These are phyloP conservation scores for Plectranthus barbatus DNA, from an alignment of 257 asterid species.

Conservation along the genomic window DNA sequence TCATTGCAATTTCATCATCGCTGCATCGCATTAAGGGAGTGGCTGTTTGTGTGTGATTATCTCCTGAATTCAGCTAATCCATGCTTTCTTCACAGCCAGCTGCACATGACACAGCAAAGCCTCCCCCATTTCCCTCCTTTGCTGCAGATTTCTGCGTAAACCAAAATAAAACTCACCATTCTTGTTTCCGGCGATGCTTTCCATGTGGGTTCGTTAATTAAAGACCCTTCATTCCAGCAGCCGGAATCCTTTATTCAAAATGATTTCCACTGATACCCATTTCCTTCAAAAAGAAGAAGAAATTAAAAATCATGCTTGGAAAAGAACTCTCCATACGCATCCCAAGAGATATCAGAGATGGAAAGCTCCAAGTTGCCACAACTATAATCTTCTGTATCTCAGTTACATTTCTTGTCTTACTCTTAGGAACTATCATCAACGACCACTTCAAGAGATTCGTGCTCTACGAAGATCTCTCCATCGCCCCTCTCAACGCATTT, in stretches of 20 bases:
- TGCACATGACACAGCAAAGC: constrained; percentile 18
- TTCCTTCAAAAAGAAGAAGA: background rate
- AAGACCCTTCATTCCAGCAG: background rate
- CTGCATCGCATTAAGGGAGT: background rate
- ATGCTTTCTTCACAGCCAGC: constrained; percentile 4
- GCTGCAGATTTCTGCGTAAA: too few relatives aligned
- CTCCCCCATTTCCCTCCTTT: constrained; percentile 14
- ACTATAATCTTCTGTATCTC: constrained; percentile 41
- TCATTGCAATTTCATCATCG: too few relatives aligned
- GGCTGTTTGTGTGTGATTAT: background rate
- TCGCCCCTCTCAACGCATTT: constrained; percentile 33
- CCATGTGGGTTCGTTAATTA: constrained; percentile 9
- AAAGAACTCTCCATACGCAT: constrained; percentile 27
- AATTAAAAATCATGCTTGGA: constrained; percentile 15
- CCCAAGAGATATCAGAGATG: constrained; percentile 32
- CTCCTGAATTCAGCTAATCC: background rate
- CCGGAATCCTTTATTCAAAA: background rate
- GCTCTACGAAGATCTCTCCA: constrained; percentile 44
- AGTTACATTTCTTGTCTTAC: constrained; percentile 32
- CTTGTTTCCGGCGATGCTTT: constrained; percentile 12
- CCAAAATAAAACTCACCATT: constrained; percentile 10
- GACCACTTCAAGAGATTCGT: constrained; percentile 40
- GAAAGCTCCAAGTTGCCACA: constrained; percentile 37
- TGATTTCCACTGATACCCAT: background rate
- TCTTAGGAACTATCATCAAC: constrained; percentile 44